Conservation (phyloP, 2,329 filamentous ascomycete genomes). For the Emericellopsis atlantica region DNA sequence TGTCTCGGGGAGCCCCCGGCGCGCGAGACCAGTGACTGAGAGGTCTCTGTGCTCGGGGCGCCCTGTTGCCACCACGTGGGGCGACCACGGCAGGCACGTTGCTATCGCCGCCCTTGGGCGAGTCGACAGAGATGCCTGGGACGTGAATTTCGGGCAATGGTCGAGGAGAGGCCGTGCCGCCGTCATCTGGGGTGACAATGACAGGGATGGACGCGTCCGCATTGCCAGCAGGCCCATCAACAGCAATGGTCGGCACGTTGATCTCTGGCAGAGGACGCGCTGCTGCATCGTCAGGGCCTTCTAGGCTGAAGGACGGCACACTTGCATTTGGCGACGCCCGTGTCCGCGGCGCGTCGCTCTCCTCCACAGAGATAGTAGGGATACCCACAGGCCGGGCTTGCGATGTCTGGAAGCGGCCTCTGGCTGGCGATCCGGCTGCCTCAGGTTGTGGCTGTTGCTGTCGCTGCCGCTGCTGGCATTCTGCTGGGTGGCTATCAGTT, state of each 20-base stretch:
- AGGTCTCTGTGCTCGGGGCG: slow-evolving; percentile 22
- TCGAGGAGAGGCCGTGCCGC: slow-evolving; percentile 8
- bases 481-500: slow-evolving; percentile 51
- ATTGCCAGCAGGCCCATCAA: slow-evolving; percentile 19
- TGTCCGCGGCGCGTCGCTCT: slow-evolving; percentile 24
- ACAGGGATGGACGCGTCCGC: slow-evolving; percentile 29
- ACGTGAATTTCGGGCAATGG: slow-evolving; percentile 32
- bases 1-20: slow-evolving; percentile 32
- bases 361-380: slow-evolving; percentile 43
- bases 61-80: slow-evolving; percentile 23
- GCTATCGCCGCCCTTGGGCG: slow-evolving; percentile 16
- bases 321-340: slow-evolving; percentile 13
- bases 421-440: slow-evolving; percentile 4
- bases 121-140: slow-evolving; percentile 35
- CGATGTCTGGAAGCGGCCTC: slow-evolving; percentile 6
- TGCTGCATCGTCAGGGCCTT: slow-evolving; percentile 10
- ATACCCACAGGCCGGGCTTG: slow-evolving; percentile 22
- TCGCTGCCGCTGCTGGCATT: slow-evolving; percentile 8
- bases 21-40: slow-evolving; percentile 49
- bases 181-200: slow-evolving; percentile 33
- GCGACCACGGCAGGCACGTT: slow-evolving; percentile 32
- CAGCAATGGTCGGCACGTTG: slow-evolving; percentile 38
- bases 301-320: slow-evolving; percentile 24
- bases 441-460: slow-evolving; percentile 12
- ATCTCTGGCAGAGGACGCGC: slow-evolving; percentile 17